phyloP scores from a whole-genome alignment of 257 asterid genomes.

The Nicotiana tabacum region DNA sequence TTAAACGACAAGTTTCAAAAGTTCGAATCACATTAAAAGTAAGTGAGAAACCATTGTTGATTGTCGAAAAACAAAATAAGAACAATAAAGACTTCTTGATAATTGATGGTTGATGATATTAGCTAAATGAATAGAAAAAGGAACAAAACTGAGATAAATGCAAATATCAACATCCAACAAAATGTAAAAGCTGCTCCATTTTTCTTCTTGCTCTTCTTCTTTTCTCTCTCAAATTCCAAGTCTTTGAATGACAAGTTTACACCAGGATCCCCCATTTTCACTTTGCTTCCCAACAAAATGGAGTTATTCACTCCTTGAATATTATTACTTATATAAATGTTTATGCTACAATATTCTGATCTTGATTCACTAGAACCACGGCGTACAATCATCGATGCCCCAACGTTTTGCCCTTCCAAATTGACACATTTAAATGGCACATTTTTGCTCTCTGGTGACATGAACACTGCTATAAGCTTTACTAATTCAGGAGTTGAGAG shows the following conservation, averaged over 20 bases:
- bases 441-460: neutral
- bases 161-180: neutral
- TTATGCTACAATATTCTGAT: constrained; percentile 47
- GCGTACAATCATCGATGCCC: constrained; percentile 11
- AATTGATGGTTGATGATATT: neutral
- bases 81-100: neutral
- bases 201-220: neutral
- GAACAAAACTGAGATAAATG: neutral
- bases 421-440: constrained; percentile 10
- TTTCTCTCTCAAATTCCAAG: neutral
- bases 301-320: constrained; percentile 72
- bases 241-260: constrained; percentile 35
- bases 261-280: constrained; percentile 62
- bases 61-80: neutral
- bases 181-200: neutral
- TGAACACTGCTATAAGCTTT: neutral
- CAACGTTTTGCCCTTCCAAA: constrained; percentile 23
- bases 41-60: neutral
- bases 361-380: constrained; percentile 37
- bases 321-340: constrained; percentile 63
- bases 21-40: neutral
- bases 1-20: neutral
- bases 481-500: neutral
- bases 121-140: neutral
- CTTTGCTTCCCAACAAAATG: constrained; percentile 54